Evolutionary conservation across 75 land plant species (phyloP), one percentile per base, ranked within the genome.

Genomic region (Pinus tabuliformis): DNA sequence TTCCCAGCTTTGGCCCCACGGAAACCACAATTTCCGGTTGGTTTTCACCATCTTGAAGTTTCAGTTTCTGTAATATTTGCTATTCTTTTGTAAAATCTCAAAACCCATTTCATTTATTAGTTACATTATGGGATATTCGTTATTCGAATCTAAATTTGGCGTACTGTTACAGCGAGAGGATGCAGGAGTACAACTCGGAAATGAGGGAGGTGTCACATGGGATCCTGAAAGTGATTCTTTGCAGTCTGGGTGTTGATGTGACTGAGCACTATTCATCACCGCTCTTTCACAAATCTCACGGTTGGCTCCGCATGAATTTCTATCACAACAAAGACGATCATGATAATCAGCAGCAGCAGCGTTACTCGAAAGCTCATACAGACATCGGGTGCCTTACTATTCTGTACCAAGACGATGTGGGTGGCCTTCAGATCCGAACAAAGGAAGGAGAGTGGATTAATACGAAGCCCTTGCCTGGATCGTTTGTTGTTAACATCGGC

Each of bases 401-500:
- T 9, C 68, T 91, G 15, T 76, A 83, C 57, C 42, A 36, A 33
- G 70, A 8, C n/a, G 8, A 66, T 8, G 70, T 36, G 13, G 70
- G 45, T 3, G 70, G 70, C 8, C 70, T 66, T n/a, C 70, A 66
- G 45, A 85, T 89, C 73, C 78, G 74, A 68, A 76, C 79, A 7
- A 83, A 70, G 70, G 82, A 86, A 45, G 93, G 87, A 4, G 75
- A 85, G 26, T 91, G 93, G 93, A 39, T 87, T 59, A 82, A 85
- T 62, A 76, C 89, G 6, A 75, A 33, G 22, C 91, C 89, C 13
- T 57, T 84, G 22, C 81, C 80, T 20, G 82, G 74, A 24, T 74
- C 92, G 0, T 81, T 92, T 39, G 80, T 87, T 18, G 92, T 92
- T 74, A 91, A 89, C 62, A 75, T 91, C 22, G 93, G 89, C 7